Conservation (phyloP, 1,139 yeast species). For the Oligophagozyma castellii region DNA sequence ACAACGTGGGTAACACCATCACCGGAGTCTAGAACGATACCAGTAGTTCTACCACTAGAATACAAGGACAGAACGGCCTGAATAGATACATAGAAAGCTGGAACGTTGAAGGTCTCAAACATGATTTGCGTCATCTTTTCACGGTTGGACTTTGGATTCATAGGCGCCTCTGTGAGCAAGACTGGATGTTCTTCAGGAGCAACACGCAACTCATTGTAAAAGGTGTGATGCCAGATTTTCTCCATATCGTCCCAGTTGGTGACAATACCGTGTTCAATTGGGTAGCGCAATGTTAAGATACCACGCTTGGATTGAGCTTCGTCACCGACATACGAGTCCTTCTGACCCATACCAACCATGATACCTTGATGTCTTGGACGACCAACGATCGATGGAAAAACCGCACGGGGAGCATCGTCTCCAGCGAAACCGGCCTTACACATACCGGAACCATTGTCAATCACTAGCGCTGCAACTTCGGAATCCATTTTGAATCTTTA, state of each 20-base stretch:
- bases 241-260: conserved; percentile 99
- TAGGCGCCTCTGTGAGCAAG: conserved; percentile 96
- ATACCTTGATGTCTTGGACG: conserved; percentile 99
- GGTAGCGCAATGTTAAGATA: conserved; percentile 96
- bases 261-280: conserved; percentile 99
- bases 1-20: conserved; percentile 99
- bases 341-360: conserved; percentile 99
- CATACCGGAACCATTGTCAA: conserved; percentile 99
- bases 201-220: conserved; percentile 94
- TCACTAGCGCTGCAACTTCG: conserved; percentile 44
- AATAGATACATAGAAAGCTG: conserved; percentile 96
- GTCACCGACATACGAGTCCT: conserved; percentile 98
- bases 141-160: conserved; percentile 98
- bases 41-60: conserved; percentile 99
- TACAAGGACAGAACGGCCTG: conserved; percentile 97
- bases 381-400: conserved; percentile 99
- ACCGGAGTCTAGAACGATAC: conserved; percentile 99
- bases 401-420: conserved; percentile 99
- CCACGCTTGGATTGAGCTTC: conserved; percentile 99
- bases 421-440: conserved; percentile 99
- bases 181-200: conserved; percentile 99
- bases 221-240: conserved; percentile 98
- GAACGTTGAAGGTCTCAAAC: conserved; percentile 98
- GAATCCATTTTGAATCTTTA: conserved; percentile 2
- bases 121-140: conserved; percentile 99